Conservation (phyloP, 345 rosid species). For the Pistacia atlantica region DNA sequence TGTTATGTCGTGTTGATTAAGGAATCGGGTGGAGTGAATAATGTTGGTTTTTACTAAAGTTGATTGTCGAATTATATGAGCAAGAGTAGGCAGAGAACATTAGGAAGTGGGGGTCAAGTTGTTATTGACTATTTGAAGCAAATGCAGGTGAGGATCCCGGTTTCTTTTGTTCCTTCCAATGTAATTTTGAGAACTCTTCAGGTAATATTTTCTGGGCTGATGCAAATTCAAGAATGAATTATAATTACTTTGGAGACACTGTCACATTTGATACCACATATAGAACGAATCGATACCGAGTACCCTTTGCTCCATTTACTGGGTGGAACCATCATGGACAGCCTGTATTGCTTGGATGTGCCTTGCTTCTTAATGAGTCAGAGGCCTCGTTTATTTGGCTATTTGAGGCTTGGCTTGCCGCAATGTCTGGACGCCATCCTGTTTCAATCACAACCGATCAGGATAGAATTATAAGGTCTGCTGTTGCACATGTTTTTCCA, state of each 20-base stretch:
- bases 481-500: slow-evolving; percentile 44
- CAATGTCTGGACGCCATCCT: slow-evolving; percentile 44
- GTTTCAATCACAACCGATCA: slow-evolving; percentile 50
- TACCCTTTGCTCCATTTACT: slow-evolving; percentile 51
- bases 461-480: slow-evolving; percentile 42
- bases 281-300: slow-evolving; percentile 38
- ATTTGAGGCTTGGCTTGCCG: slow-evolving; percentile 45
- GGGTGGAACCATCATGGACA: slow-evolving; percentile 57
- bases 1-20: slow-evolving; percentile 53
- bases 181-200: slow-evolving; percentile 33
- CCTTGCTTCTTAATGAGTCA: slow-evolving; percentile 46
- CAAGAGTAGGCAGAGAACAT: slow-evolving; percentile 41
- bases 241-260: slow-evolving; percentile 44
- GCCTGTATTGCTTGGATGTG: slow-evolving; percentile 52
- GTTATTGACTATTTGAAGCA: slow-evolving; percentile 41
- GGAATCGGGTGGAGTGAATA: slow-evolving; percentile 52
- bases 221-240: slow-evolving; percentile 38
- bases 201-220: slow-evolving; percentile 55
- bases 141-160: slow-evolving; percentile 40
- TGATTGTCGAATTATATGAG: slow-evolving; percentile 60
- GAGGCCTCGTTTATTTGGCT: slow-evolving; percentile 54
- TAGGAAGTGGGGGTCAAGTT: slow-evolving; percentile 39
- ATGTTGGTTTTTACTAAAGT: slow-evolving; percentile 56
- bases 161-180: slow-evolving; percentile 47
- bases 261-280: slow-evolving; percentile 45